Evolutionary conservation across 176 grass and related monocot species (phyloP), one percentile per base, ranked within the genome.

Genomic region (Thalia dealbata): DNA sequence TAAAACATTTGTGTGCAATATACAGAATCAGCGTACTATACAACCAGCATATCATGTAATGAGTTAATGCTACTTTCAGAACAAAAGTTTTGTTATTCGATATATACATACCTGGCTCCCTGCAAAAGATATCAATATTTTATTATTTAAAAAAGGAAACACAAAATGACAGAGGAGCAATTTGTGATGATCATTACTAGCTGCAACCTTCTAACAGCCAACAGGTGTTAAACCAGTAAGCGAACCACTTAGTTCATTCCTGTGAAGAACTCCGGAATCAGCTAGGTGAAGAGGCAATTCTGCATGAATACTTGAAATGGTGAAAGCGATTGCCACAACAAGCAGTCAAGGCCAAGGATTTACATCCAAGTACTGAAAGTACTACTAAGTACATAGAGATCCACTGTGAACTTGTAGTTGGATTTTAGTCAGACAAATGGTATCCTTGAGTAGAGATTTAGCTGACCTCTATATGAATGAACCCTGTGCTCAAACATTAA

Each of bases 161-260:
- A 76, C 50, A 61, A 24, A 65, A 10, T 21, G 75, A 70, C 52
- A 15, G 12, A 52, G 30, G 70, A 51, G 13, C 18, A 44, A 54
- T 23, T 74, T 67, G 78, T 46, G 35, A 74, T 66, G 44, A 19
- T 50, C n/a, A 76, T 88, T 91, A 93, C 95, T 81, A 93, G 95
- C 70, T 99, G 90, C 71, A 99, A 99, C 85, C 95, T 93, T 89
- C 95, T 91, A n/a, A n/a, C n/a, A n/a, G n/a, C n/a, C n/a, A 70
- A 99, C 95, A 78, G 90, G 95, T 64, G 95, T 99, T 77, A 99
- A 88, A 74, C 95, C 95, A 75, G 87, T 91, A 78, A 99, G 95
- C 71, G 95, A 90, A 46, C 95, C 95, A 79, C 95, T 99, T 71
- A 93, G 85, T 54, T 99, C 95, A 10, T 99, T 99, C 64, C 95